Evolutionary conservation across 331 rosid genomes (phyloP).

Genomic region (Prunus yedoensis): DNA sequence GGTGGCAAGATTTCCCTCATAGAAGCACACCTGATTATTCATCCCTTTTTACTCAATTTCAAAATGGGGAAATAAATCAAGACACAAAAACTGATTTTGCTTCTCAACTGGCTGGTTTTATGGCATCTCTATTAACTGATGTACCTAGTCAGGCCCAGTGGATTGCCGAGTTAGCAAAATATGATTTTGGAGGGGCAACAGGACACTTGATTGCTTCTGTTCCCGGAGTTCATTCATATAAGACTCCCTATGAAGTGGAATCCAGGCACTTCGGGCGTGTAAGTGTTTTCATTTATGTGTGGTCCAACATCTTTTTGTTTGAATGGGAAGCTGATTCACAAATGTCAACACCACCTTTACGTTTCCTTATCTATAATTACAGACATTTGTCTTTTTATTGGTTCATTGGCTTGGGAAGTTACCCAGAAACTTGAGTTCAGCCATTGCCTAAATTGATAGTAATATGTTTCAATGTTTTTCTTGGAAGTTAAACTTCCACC

Average conservation of each 20-base stretch:
- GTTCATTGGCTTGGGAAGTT: not conserved
- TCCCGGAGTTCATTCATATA: slow-evolving; percentile 69
- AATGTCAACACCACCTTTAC: slow-evolving; percentile 8
- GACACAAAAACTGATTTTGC: slow-evolving; percentile 61
- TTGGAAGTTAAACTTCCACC: slow-evolving; percentile 3
- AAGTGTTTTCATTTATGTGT: slow-evolving; percentile 30
- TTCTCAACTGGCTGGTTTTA: slow-evolving; percentile 80
- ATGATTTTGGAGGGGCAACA: slow-evolving; percentile 67
- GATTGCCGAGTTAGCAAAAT: slow-evolving; percentile 64
- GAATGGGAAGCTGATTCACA: slow-evolving; percentile 8
- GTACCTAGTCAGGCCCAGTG: slow-evolving; percentile 71
- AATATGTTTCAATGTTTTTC: not conserved
- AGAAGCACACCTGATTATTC: slow-evolving; percentile 43
- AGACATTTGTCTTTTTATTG: not conserved
- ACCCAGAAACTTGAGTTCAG: not conserved
- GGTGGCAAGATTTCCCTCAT: slow-evolving; percentile 91
- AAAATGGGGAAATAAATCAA: slow-evolving; percentile 23
- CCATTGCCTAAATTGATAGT: not conserved
- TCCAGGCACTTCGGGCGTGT: slow-evolving; percentile 32
- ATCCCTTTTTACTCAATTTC: slow-evolving; percentile 54
- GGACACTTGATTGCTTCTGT: slow-evolving; percentile 75
- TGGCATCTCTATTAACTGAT: slow-evolving; percentile 69
- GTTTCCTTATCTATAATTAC: not conserved
- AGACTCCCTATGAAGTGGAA: slow-evolving; percentile 38
- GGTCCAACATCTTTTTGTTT: slow-evolving; percentile 11